Evolutionary conservation across 2,329 filamentous ascomycete species (phyloP).

Genomic region (Cladophialophora immunda): DNA sequence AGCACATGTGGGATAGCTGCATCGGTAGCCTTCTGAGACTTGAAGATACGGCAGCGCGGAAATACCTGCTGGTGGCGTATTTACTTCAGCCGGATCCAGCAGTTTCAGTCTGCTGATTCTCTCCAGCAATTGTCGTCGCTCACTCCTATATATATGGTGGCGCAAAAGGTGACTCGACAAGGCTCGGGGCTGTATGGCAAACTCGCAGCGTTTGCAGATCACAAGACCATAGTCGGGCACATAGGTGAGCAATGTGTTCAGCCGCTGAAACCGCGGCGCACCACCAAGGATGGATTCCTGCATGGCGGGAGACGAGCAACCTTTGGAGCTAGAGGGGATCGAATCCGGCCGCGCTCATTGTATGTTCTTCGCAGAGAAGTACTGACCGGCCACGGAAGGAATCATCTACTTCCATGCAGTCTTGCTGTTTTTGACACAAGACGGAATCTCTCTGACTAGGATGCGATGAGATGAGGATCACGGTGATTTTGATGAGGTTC

Average conservation of each 20-base stretch:
- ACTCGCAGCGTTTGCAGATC: conserved; percentile 49
- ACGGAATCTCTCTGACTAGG: no score
- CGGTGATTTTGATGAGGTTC: no score
- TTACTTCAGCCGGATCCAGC: conserved; percentile 46
- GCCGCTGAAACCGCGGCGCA: neutral
- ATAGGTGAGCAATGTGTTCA: conserved; percentile 5
- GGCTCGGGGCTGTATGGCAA: conserved; percentile 51
- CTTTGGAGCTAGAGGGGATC: no score
- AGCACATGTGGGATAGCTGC: conserved; percentile 42
- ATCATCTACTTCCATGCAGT: no score
- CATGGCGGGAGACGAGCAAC: no score
- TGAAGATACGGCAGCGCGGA: conserved; percentile 44
- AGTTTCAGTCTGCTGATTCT: conserved; percentile 43
- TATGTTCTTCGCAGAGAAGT: no score
- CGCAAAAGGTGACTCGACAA: conserved; percentile 49
- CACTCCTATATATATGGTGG: conserved; percentile 50
- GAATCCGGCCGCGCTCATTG: no score
- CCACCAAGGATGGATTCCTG: no score
- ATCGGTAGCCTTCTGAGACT: conserved; percentile 45
- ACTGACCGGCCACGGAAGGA: no score
- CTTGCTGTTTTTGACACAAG: no score
- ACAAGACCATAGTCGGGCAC: conserved; percentile 41
- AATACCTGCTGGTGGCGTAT: conserved; percentile 38
- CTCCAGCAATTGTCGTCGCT: conserved; percentile 43
- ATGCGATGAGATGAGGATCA: no score